Evolutionary conservation across 2,329 filamentous ascomycete genomes (phyloP).

Genomic region (Daldinia sp.): DNA sequence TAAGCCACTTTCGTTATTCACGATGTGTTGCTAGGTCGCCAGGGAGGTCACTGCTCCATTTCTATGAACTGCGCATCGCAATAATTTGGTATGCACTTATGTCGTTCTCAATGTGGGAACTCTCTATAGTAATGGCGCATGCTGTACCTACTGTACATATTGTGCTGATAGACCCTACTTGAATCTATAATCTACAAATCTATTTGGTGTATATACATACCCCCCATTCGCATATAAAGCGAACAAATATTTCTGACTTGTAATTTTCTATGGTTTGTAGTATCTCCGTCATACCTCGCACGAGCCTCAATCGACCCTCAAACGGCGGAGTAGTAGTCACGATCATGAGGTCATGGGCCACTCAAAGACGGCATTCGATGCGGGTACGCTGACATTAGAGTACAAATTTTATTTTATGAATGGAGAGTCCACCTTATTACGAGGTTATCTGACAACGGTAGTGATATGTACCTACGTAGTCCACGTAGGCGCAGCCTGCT

Average conservation of each 20-base stretch:
- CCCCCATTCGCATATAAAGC: too few species aligned
- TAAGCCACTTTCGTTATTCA: constrained; percentile 20
- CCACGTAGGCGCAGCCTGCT: constrained; percentile 35
- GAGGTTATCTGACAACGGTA: constrained; percentile 23
- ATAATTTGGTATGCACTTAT: constrained; percentile 31
- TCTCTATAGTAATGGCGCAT: constrained; percentile 11
- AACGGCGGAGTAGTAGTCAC: constrained; percentile 13
- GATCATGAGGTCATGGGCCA: constrained; percentile 29
- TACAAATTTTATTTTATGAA: constrained; percentile 14
- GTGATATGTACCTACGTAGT: constrained; percentile 15
- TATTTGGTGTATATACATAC: too few species aligned
- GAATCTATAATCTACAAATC: too few species aligned
- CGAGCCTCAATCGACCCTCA: constrained; percentile 32
- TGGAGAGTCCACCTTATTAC: constrained; percentile 12
- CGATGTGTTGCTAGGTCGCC: constrained; percentile 1
- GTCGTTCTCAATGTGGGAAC: constrained; percentile 27
- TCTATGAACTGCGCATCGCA: constrained; percentile 33
- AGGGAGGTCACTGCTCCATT: constrained; percentile 19
- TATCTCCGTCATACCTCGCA: constrained; percentile 35
- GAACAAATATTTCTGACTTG: background rate
- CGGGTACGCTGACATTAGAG: constrained; percentile 9
- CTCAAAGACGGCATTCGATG: constrained; percentile 22
- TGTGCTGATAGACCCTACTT: background rate
- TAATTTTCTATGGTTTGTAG: constrained; percentile 18
- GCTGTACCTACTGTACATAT: background rate